A percentile compares a stretch with the other conserved stretches of the same genome.
Conservation (phyloP, 2,329 filamentous ascomycete species). For the Aspergillus luchuensis region DNA sequence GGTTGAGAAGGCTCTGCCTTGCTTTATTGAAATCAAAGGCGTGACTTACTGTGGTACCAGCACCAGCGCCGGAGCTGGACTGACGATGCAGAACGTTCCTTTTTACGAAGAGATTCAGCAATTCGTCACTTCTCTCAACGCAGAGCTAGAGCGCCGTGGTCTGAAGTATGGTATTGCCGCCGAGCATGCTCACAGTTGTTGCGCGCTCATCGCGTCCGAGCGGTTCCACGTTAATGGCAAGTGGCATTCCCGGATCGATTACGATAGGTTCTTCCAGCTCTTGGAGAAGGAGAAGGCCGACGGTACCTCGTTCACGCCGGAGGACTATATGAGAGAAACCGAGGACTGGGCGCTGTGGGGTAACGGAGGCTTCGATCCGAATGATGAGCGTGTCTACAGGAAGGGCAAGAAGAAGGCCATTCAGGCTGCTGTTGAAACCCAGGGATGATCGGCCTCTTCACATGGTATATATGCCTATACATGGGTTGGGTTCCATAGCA, state of each 20-base stretch:
- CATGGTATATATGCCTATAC: neutral
- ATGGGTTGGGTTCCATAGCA: neutral
- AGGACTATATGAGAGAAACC: constrained; percentile 89
- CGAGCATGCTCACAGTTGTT: constrained; percentile 94
- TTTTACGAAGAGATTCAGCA: constrained; percentile 89
- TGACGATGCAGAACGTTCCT: constrained; percentile 97
- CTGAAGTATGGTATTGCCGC: constrained; percentile 88
- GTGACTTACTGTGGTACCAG: constrained; percentile 95
- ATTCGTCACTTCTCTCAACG: constrained; percentile 76
- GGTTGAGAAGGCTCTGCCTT: constrained; percentile 81
- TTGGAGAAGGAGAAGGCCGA: constrained; percentile 62
- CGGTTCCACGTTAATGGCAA: constrained; percentile 74
- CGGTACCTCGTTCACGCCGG: constrained; percentile 73
- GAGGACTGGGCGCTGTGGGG: constrained; percentile 96
- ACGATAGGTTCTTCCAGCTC: constrained; percentile 81
- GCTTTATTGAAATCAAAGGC: constrained; percentile 94
- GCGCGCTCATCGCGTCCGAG: constrained; percentile 79
- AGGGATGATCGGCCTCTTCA: neutral
- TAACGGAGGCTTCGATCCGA: constrained; percentile 88
- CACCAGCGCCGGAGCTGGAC: constrained; percentile 76
- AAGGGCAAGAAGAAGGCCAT: constrained; percentile 65
- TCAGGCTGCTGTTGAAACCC: constrained; percentile 4
- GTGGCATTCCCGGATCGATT: constrained; percentile 93
- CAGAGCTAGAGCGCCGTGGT: constrained; percentile 67
- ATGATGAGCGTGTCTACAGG: constrained; percentile 81